Percentiles rank a stretch among this genome's conserved stretches.
These are phyloP conservation scores for Hymenoscyphus scutula DNA, from an alignment of 2,329 filamentous ascomycete species.

Conservation along the genomic window DNA sequence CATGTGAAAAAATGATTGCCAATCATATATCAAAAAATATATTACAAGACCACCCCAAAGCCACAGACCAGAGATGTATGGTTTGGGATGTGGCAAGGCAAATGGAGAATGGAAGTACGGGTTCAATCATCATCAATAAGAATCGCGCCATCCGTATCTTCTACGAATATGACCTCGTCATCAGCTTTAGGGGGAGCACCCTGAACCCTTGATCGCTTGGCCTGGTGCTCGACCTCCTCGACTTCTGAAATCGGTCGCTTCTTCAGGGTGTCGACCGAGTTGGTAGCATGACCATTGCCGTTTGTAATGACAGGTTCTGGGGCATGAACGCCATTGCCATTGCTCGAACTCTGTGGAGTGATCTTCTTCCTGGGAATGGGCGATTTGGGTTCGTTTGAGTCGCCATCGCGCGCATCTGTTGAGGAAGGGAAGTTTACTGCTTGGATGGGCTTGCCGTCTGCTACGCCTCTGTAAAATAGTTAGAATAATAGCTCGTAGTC, in stretches of 20 bases:
- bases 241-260: conserved; percentile 35
- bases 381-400: conserved; percentile 18
- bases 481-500: conserved; percentile 13
- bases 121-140: conserved; percentile 62
- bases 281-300: conserved; percentile 14
- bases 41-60: background rate
- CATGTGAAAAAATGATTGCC: conserved; percentile 37
- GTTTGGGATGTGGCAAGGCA: background rate
- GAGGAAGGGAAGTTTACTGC: conserved; percentile 28
- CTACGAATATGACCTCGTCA: conserved; percentile 35
- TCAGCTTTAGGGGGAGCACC: conserved; percentile 38
- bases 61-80: background rate
- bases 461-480: conserved; percentile 28
- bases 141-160: conserved; percentile 57
- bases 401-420: conserved; percentile 9
- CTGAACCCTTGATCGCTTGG: conserved; percentile 35
- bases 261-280: conserved; percentile 25
- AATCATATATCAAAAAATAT: background rate
- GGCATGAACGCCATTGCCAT: conserved; percentile 15
- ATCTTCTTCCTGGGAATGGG: conserved; percentile 32
- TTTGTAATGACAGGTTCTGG: conserved; percentile 18
- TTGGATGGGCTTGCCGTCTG: conserved; percentile 54
- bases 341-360: conserved; percentile 23
- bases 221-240: conserved; percentile 19
- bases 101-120: too few relatives aligned